Evolutionary conservation across 208 protist genomes (phyloP).

Genomic region (Wallacemonas rigidus): DNA sequence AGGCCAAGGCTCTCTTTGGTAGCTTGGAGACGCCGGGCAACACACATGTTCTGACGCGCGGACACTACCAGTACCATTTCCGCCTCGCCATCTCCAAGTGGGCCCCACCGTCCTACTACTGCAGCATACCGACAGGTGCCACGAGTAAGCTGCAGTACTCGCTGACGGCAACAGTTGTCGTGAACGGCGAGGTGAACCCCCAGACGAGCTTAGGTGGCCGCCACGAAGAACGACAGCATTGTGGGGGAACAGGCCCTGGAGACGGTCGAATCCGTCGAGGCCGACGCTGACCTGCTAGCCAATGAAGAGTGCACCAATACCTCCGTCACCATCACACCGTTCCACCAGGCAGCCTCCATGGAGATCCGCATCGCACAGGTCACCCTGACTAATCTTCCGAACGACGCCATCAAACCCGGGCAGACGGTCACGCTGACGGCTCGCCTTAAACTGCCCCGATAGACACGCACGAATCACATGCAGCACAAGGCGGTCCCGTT

Average conservation of each 20-base stretch:
- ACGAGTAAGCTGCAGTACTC: slow-evolving; percentile 9
- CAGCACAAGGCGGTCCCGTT: slow-evolving; percentile 15
- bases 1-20: slow-evolving; percentile 4
- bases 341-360: slow-evolving; percentile 15
- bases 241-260: background rate
- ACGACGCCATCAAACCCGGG: slow-evolving; percentile 14
- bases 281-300: slow-evolving; percentile 12
- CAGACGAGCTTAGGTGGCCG: slow-evolving; percentile 10
- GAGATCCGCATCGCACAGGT: slow-evolving; percentile 7
- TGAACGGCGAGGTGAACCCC: slow-evolving; percentile 2
- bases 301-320: slow-evolving; percentile 17
- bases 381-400: slow-evolving; percentile 12
- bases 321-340: background rate
- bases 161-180: slow-evolving; percentile 6
- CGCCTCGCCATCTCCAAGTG: background rate
- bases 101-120: slow-evolving; percentile 14
- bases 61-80: slow-evolving; percentile 14
- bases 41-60: slow-evolving; percentile 1
- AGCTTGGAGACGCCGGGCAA: background rate
- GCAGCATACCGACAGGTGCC: slow-evolving; percentile 11
- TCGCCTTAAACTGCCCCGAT: slow-evolving; percentile 5
- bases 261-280: slow-evolving; percentile 4
- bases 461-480: slow-evolving; percentile 10
- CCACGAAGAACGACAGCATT: slow-evolving; percentile 17
- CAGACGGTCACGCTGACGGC: slow-evolving; percentile 16